Percentiles rank a stretch among this genome's conserved stretches.
These are phyloP conservation scores for Lagerstroemia speciosa DNA, from an alignment of 345 rosid species.

Conservation along the genomic window DNA sequence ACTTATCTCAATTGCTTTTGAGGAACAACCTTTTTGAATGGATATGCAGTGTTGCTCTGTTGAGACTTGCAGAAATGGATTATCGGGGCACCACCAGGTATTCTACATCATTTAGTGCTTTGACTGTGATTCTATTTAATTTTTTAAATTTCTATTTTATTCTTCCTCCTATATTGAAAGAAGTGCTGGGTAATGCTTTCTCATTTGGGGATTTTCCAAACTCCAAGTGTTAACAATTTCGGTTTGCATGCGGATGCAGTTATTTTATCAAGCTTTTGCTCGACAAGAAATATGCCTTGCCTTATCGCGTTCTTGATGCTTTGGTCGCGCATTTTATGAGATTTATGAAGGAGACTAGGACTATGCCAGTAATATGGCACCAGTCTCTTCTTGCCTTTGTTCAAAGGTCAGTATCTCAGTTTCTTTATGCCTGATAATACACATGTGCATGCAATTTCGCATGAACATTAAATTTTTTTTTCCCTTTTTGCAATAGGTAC, in stretches of 20 bases:
- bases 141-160: too few relatives aligned
- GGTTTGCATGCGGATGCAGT: conserved; percentile 33
- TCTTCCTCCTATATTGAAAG: background rate
- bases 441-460: background rate
- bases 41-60: conserved; percentile 63
- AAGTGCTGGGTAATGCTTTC: background rate
- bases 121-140: background rate
- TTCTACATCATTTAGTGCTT: background rate
- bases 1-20: background rate
- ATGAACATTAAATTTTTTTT: too few relatives aligned
- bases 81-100: conserved; percentile 98
- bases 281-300: conserved; percentile 92
- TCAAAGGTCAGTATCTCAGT: conserved; percentile 44
- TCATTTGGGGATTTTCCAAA: background rate
- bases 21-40: conserved; percentile 14
- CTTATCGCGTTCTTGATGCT: conserved; percentile 76
- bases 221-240: background rate
- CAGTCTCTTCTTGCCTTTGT: conserved; percentile 89
- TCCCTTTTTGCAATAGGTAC: conserved; percentile 36
- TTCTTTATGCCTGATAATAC: background rate
- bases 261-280: conserved; percentile 80
- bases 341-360: conserved; percentile 60
- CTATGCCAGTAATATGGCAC: conserved; percentile 99
- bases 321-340: conserved; percentile 75
- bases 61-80: conserved; percentile 83